phyloP scores from a whole-genome alignment of 768 basidiomycete genomes.

The Hygrophorus pudorinus region DNA sequence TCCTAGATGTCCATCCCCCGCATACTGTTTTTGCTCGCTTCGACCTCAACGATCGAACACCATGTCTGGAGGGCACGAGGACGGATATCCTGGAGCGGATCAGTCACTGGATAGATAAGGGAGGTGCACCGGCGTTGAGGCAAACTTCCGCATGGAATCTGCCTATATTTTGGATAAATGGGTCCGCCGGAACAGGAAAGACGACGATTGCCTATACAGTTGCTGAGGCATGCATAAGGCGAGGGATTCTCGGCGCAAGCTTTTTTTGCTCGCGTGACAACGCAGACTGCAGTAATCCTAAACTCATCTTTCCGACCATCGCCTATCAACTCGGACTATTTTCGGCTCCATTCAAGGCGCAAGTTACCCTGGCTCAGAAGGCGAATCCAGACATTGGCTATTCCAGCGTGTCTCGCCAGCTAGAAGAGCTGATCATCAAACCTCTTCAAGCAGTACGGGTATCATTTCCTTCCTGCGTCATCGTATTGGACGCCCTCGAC shows the following conservation, averaged over 20 bases:
- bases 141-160: too few relatives aligned
- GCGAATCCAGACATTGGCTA: slow-evolving; percentile 10
- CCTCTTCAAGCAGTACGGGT: not conserved
- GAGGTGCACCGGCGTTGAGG: too few relatives aligned
- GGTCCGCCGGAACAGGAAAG: slow-evolving; percentile 8
- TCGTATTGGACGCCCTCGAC: slow-evolving; percentile 20
- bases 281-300: slow-evolving; percentile 12
- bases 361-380: slow-evolving; percentile 6
- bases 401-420: slow-evolving; percentile 8
- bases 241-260: slow-evolving; percentile 16
- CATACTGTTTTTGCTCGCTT: too few relatives aligned
- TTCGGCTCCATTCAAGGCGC: not conserved
- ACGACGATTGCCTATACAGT: slow-evolving; percentile 13
- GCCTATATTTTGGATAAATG: slow-evolving; percentile 13
- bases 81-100: too few relatives aligned
- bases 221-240: slow-evolving; percentile 11
- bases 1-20: too few relatives aligned
- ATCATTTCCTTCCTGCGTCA: slow-evolving; percentile 3
- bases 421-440: slow-evolving; percentile 9
- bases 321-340: slow-evolving; percentile 17
- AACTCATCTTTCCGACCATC: slow-evolving; percentile 19
- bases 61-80: too few relatives aligned
- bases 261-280: slow-evolving; percentile 25
- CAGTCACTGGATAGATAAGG: too few relatives aligned
- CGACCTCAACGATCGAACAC: too few relatives aligned